Conservation (phyloP, 164 flowering plant genomes). For the Dillenia suffruticosa region DNA sequence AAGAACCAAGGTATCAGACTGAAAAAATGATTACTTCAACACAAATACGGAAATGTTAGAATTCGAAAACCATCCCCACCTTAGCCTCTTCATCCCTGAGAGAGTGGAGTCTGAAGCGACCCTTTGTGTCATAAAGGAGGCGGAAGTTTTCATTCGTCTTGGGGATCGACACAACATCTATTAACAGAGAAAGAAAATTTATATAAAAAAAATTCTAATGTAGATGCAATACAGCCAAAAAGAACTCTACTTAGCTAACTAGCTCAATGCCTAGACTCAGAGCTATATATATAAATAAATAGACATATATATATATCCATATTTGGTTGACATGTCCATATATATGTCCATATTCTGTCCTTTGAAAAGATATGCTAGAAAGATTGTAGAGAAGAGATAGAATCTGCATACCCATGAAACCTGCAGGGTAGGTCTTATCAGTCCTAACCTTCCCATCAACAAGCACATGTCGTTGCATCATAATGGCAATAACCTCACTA, state of each 20-base stretch:
- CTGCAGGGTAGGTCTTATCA: conserved; percentile 59
- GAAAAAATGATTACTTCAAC: too few relatives aligned
- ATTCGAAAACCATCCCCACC: conserved; percentile 24
- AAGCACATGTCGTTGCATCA: conserved; percentile 55
- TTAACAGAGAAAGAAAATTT: background rate
- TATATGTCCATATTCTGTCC: background rate
- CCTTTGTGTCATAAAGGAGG: conserved; percentile 85
- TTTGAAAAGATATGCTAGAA: too few relatives aligned
- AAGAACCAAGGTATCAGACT: too few relatives aligned
- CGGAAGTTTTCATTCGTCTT: conserved; percentile 81
- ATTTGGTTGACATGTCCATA: too few relatives aligned
- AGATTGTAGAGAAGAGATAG: background rate
- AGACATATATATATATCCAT: too few relatives aligned
- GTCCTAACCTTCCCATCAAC: conserved; percentile 68
- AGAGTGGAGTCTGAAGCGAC: conserved; percentile 75
- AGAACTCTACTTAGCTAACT: too few relatives aligned
- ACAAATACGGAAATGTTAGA: too few relatives aligned
- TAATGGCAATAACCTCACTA: conserved; percentile 49
- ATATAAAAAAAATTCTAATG: too few relatives aligned
- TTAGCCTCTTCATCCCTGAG: conserved; percentile 80
- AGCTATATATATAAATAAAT: too few relatives aligned
- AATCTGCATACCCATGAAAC: conserved; percentile 52
- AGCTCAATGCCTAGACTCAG: too few relatives aligned
- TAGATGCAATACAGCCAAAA: too few relatives aligned
- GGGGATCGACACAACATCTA: conserved; percentile 81